Base-by-base conservation (phyloP, 257 asterid genomes). In the Striga asiatica region DNA sequence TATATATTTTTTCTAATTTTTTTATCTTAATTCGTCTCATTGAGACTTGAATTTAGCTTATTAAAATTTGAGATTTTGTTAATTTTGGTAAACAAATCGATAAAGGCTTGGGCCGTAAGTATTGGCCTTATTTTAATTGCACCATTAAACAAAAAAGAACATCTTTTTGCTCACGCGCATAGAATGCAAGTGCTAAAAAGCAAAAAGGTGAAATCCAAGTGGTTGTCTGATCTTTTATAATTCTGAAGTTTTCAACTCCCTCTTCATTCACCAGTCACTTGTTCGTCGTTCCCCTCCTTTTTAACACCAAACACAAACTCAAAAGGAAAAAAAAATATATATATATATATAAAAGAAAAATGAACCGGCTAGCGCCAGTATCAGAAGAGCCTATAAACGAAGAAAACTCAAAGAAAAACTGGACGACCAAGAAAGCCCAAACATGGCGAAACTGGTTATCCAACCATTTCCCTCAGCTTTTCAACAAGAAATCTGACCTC, bases 401-500 rank as follows among this genome's bases (percentile, higher is more conserved):
- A 47, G 88, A 82, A 1, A 69, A 71, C 29, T 42, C 74, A 10
- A 7, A n/a, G 60, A 34, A 61, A 0, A 65, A 53, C 54, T 48
- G 62, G 64, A 37, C 8, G 64, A 37, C 8, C 35, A 74, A 64
- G 64, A 78, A 74, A 66, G 42, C 64, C 12, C 73, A 62, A 7
- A 50, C 78, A 54, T 87, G 89, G 94, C 67, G 66, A 11, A 72
- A 75, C 25, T 87, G 96, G 92, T 58, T 87, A 47, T 8, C 64
- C 50, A 67, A 58, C 61, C 88, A 73, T 42, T 67, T 84, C 22
- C 75, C 92, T 51, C 71, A 71, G 35, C 73, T 79, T 52, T 74
- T 74, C 67, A 63, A 64, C 78, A 82, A 78, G 81, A 82, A 80
- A 78, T 76, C 85, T 60, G 87, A 80, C 58, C 77, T 79, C 74